Percentiles rank a stretch among this genome's conserved stretches.
Evolutionary conservation across 441 rosid genomes (phyloP).

Genomic region (Eutrema salsugineum): DNA sequence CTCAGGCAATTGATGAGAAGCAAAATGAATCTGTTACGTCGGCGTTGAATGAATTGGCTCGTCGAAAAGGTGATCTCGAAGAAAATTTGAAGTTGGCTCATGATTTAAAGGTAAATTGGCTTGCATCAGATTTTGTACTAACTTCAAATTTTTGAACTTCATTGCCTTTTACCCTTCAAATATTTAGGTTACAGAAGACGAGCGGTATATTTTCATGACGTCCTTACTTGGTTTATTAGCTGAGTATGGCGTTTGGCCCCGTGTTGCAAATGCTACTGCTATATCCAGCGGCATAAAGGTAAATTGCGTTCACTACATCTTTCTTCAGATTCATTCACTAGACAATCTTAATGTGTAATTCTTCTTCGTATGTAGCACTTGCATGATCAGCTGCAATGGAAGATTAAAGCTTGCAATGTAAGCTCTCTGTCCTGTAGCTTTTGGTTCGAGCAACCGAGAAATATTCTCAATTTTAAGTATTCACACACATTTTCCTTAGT

Average conservation of each 20-base stretch:
- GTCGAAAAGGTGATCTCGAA: conserved; percentile 83
- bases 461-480: background rate
- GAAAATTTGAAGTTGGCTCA: conserved; percentile 70
- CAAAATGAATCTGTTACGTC: conserved; percentile 78
- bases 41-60: conserved; percentile 69
- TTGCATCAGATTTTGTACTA: background rate
- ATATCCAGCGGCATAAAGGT: conserved; percentile 77
- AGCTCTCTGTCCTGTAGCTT: conserved; percentile 37
- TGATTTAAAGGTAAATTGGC: conserved; percentile 72
- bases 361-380: conserved; percentile 51
- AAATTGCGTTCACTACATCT: conserved; percentile 21
- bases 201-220: conserved; percentile 74
- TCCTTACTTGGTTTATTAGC: conserved; percentile 89
- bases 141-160: background rate
- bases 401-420: conserved; percentile 81
- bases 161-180: background rate
- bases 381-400: conserved; percentile 83
- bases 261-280: conserved; percentile 65
- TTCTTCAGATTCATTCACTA: background rate
- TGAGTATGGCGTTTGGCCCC: conserved; percentile 78
- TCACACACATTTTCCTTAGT: background rate
- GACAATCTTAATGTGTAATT: background rate
- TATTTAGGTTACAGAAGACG: conserved; percentile 83
- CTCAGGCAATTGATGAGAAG: conserved; percentile 89
- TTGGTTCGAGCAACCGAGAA: background rate